Evolutionary conservation across 2,329 filamentous ascomycete species (phyloP).

Genomic region (Colletotrichum siamense): DNA sequence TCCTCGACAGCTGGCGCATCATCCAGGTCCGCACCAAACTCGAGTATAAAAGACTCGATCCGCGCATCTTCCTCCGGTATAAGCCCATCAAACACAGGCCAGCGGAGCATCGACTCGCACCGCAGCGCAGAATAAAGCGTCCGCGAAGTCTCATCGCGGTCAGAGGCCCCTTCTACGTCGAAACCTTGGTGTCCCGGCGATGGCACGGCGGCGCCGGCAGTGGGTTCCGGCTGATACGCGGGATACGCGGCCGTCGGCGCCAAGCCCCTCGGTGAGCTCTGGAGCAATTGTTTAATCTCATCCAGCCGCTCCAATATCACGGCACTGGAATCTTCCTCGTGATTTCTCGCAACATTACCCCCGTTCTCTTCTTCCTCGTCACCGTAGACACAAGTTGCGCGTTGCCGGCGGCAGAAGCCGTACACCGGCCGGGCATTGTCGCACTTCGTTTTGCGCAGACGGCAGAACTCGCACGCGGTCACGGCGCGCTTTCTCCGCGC

Average conservation of each 20-base stretch:
- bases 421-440: not conserved
- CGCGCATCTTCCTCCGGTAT: not conserved
- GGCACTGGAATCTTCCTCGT: not conserved
- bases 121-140: not conserved
- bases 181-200: not conserved
- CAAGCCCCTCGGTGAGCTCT: not conserved
- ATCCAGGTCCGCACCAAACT: not conserved
- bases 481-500: conserved; percentile 4
- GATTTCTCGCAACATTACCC: fast-evolving
- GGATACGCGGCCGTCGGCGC: not conserved
- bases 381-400: conserved; percentile 7
- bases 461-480: conserved; percentile 11
- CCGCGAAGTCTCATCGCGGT: not conserved
- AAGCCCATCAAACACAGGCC: conserved; percentile 10
- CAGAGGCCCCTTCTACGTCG: not conserved
- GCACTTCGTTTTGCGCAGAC: conserved; percentile 10
- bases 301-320: not conserved
- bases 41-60: conserved; percentile 18
- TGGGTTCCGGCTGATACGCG: not conserved
- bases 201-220: not conserved
- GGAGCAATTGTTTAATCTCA: conserved; percentile 7
- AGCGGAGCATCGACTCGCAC: conserved; percentile 20
- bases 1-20: not conserved
- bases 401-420: conserved; percentile 4
- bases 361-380: not conserved